phyloP scores from a whole-genome alignment of 306 rosid species.

The Aeschynomene evenia region DNA sequence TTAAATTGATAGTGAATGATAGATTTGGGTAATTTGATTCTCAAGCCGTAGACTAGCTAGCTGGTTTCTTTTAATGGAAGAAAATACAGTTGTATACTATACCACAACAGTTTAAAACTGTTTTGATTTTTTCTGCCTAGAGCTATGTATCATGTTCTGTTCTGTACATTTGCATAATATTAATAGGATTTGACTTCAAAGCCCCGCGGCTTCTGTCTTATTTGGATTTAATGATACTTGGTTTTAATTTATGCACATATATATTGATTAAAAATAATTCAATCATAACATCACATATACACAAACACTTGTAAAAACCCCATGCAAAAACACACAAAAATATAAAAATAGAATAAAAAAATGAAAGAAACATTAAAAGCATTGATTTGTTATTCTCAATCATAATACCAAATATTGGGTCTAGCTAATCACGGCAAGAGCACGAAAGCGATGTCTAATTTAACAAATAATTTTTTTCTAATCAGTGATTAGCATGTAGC shows the following conservation, averaged over 20 bases:
- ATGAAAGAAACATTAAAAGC: neutral
- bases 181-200: constrained; percentile 23
- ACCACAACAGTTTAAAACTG: neutral
- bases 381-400: neutral
- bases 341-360: neutral
- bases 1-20: neutral
- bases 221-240: neutral
- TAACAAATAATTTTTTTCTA: neutral
- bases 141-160: neutral
- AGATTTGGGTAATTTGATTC: neutral
- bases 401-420: neutral
- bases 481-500: neutral
- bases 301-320: neutral
- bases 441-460: neutral
- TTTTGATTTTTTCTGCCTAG: neutral
- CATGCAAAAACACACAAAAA: neutral
- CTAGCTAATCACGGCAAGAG: neutral
- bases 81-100: constrained; percentile 18
- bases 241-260: too few species aligned
- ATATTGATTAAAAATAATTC: neutral
- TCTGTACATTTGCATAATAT: constrained; percentile 7
- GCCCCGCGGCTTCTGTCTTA: neutral
- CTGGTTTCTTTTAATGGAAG: constrained; percentile 40
- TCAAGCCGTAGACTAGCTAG: constrained; percentile 24
- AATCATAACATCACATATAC: neutral